Percentiles rank a stretch among this genome's conserved stretches.
Conservation (phyloP, 78 protist genomes). For the Speleostelium caveatum region DNA sequence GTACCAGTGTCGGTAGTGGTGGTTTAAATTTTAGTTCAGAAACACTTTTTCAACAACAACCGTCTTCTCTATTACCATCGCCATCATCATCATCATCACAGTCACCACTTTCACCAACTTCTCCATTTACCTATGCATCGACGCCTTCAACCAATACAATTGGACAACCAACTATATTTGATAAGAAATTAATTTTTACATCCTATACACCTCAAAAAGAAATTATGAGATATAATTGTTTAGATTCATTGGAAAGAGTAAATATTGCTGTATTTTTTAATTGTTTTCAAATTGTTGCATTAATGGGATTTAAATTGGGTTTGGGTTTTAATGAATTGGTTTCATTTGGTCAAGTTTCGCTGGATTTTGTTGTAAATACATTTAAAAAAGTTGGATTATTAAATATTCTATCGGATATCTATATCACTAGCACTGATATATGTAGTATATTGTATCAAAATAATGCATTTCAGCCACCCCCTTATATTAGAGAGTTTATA, state of each 20-base stretch:
- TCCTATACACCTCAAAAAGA: conserved; percentile 45
- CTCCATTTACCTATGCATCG: not conserved
- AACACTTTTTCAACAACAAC: too few species aligned
- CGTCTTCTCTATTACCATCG: not conserved
- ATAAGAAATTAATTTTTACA: conserved; percentile 9
- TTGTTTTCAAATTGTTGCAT: conserved; percentile 30
- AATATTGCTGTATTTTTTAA: conserved; percentile 43
- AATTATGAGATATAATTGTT: conserved; percentile 44
- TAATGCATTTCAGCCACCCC: conserved; percentile 16
- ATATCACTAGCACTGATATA: conserved; percentile 38
- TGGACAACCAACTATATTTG: too few species aligned
- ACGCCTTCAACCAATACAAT: not conserved
- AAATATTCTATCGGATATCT: conserved; percentile 32
- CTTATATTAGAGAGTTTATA: conserved; percentile 33
- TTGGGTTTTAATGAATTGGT: not conserved
- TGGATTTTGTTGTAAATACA: conserved; percentile 3
- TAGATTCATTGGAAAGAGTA: conserved; percentile 68
- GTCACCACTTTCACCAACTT: conserved; percentile 13
- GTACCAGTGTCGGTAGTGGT: not conserved
- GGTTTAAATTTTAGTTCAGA: not conserved
- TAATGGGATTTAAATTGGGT: conserved; percentile 48
- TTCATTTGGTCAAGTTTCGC: conserved; percentile 15
- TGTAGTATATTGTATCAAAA: conserved; percentile 43
- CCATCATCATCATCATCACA: conserved; percentile 12
- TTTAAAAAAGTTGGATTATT: conserved; percentile 29